Evolutionary conservation across 352 stramenopile genomes (phyloP).

Genomic region (Phytopythium litorale): DNA sequence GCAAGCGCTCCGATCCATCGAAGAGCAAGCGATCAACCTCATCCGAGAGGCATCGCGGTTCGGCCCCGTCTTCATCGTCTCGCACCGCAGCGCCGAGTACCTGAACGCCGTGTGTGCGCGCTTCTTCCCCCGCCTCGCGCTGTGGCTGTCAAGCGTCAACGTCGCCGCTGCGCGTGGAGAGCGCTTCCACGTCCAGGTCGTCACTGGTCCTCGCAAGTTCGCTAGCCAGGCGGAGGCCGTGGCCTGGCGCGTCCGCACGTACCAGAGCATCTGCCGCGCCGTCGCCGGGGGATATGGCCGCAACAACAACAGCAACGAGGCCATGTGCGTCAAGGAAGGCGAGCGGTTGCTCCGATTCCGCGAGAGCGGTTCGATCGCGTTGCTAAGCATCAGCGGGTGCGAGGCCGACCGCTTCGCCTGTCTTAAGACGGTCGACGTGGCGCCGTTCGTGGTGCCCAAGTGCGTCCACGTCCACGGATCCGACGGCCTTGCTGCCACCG

Average conservation of each 20-base stretch:
- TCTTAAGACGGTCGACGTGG: slow-evolving; percentile 25
- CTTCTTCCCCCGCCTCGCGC: slow-evolving; percentile 54
- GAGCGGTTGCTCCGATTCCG: slow-evolving; percentile 18
- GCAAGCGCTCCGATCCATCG: slow-evolving; percentile 41
- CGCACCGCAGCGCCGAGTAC: slow-evolving; percentile 38
- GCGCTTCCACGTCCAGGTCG: slow-evolving; percentile 28
- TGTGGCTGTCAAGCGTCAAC: slow-evolving; percentile 27
- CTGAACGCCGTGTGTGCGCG: slow-evolving; percentile 36
- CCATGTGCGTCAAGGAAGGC: background rate
- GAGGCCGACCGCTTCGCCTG: slow-evolving; percentile 26
- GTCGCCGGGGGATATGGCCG: slow-evolving; percentile 13
- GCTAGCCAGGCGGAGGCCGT: slow-evolving; percentile 25
- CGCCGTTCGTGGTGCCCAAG: slow-evolving; percentile 39
- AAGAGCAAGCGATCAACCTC: slow-evolving; percentile 50
- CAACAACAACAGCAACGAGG: slow-evolving; percentile 3
- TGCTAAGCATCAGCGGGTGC: slow-evolving; percentile 39
- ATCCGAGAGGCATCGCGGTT: slow-evolving; percentile 27
- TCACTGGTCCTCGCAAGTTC: slow-evolving; percentile 42
- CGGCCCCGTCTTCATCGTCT: slow-evolving; percentile 52
- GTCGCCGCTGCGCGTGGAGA: slow-evolving; percentile 1
- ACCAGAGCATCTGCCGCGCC: slow-evolving; percentile 35
- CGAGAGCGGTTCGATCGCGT: slow-evolving; percentile 30
- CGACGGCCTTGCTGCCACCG: background rate
- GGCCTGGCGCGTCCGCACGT: slow-evolving; percentile 37
- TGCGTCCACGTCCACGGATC: slow-evolving; percentile 26